Evolutionary conservation across 139 green algal genomes (phyloP), one percentile per base, ranked within the genome.

Genomic region (Picochlorum sp.): DNA sequence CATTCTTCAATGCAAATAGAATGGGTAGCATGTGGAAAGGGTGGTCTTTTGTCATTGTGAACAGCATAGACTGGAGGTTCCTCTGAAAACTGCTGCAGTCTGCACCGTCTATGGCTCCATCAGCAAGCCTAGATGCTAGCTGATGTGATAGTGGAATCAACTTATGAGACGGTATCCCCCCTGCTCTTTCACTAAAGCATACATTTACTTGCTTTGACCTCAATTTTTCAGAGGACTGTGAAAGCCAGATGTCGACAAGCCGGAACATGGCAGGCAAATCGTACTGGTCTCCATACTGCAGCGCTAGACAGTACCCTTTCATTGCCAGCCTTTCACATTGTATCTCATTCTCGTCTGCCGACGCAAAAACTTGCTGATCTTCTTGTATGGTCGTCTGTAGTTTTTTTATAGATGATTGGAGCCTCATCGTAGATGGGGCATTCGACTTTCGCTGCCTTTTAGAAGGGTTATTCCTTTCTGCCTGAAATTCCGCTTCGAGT

Each of bases 141-240:
- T 98, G 91, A 77, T 96, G 34, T 41, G 34, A 41, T 11, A 97
- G 79, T 2, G 85, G 83, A 49, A 97, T 72, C 71, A 96, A 91
- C 74, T 97, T 97, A 75, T 83, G 64, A 30, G 82, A 85, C 8
- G 91, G 85, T 8, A 85, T 74, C 46, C 74, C n/a, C 9, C 52
- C 20, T 30, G 26, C 15, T 7, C 20, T 34, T 46, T 62, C 56
- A 21, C 4, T n/a, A 11, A 91, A 68, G 16, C 61, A 65, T 1
- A 26, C 18, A 4, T 49, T 61, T 49, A 92, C 51, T 54, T 60
- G 49, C 3, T 28, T 23, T 41, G 80, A 85, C 44, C 83, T 69
- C 14, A 56, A 34, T 4, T 14, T 6, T 26, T 82, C 37, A 6
- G 47, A 20, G 38, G 30, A 30, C 23, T 57, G 61, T 51, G 63